A percentile compares a stretch with the other conserved stretches of the same genome.
These are phyloP conservation scores for Babesia microti DNA, from an alignment of 169 alveolate species.

Conservation along the genomic window DNA sequence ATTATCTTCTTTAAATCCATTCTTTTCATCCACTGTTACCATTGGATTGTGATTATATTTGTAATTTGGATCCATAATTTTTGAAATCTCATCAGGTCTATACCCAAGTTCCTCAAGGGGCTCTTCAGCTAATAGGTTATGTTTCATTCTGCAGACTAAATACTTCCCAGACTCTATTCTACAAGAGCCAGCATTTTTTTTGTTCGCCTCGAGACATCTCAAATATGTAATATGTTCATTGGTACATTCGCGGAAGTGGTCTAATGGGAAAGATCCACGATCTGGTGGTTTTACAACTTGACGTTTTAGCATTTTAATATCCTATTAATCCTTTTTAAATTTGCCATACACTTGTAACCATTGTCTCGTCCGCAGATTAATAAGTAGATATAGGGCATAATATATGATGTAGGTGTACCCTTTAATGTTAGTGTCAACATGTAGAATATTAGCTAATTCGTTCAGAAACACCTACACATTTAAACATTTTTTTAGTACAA, in stretches of 20 bases:
- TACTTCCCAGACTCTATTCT: constrained; percentile 31
- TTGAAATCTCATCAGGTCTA: constrained; percentile 19
- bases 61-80: background rate
- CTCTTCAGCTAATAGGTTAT: constrained; percentile 25
- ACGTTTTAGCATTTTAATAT: too few relatives aligned
- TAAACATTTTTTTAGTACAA: too few relatives aligned
- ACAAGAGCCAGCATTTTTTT: constrained; percentile 40
- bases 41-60: background rate
- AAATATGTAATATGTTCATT: constrained; percentile 14
- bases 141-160: constrained; percentile 44
- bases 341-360: too few relatives aligned
- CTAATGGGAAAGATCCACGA: constrained; percentile 55
- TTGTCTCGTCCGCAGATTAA: too few relatives aligned
- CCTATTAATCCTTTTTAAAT: too few relatives aligned
- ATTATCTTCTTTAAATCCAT: constrained; percentile 18
- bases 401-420: too few relatives aligned
- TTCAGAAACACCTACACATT: too few relatives aligned
- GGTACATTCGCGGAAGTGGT: constrained; percentile 47
- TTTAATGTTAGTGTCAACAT: too few relatives aligned
- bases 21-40: constrained; percentile 15
- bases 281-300: constrained; percentile 47
- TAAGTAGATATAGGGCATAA: too few relatives aligned
- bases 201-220: constrained; percentile 16
- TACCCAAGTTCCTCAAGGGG: constrained; percentile 34
- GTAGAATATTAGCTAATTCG: too few relatives aligned